Percentiles rank a stretch among this genome's conserved stretches.
Conservation (phyloP, 805 yeast species). For the Saturnispora galanensis region DNA sequence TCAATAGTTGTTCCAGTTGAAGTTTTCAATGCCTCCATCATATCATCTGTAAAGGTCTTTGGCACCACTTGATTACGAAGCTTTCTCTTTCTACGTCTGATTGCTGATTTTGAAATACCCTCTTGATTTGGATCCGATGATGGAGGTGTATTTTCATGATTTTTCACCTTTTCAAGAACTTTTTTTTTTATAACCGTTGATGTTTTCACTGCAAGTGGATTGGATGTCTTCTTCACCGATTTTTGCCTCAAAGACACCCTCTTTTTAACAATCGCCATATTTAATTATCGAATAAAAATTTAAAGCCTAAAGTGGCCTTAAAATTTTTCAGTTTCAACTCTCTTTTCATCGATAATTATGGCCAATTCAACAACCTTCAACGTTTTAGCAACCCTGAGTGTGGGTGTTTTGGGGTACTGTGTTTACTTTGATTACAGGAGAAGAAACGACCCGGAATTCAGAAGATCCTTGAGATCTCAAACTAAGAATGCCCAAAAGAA, state of each 20-base stretch:
- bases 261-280: constrained; percentile 27
- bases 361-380: constrained; percentile 11
- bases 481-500: constrained; percentile 51
- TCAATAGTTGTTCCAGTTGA: constrained; percentile 16
- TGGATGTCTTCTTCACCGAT: constrained; percentile 23
- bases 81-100: constrained; percentile 54
- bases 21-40: constrained; percentile 42
- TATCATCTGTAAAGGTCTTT: constrained; percentile 45
- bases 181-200: constrained; percentile 15
- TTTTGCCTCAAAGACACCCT: constrained; percentile 37
- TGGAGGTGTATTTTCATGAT: constrained; percentile 9
- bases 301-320: no score
- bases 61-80: constrained; percentile 57
- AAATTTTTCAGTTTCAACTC: no score
- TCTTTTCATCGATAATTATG: constrained; percentile 3
- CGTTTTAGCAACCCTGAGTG: constrained; percentile 24
- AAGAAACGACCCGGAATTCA: constrained; percentile 72
- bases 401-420: constrained; percentile 63
- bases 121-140: constrained; percentile 25
- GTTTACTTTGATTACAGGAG: constrained; percentile 88
- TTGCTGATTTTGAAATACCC: constrained; percentile 55
- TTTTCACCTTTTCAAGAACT: constrained; percentile 4
- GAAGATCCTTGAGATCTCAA: constrained; percentile 60
- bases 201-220: neutral
- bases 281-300: no score